Evolutionary conservation across 306 rosid genomes (phyloP).

Genomic region (Alnus rubra): DNA sequence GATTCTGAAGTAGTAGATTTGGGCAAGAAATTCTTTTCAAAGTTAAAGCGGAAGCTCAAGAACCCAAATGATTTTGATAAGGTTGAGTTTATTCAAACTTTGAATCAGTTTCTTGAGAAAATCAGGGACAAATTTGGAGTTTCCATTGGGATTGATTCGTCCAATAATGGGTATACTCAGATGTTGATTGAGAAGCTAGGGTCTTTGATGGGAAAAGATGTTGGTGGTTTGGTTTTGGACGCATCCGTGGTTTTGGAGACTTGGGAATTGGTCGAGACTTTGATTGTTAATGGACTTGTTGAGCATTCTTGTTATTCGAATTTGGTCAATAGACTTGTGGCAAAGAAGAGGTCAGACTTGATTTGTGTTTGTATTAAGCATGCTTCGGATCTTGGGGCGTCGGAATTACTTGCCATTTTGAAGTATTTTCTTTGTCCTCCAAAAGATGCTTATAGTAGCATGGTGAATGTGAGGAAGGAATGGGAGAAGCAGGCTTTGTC

Average conservation of each 20-base stretch:
- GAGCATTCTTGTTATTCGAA: slow-evolving; percentile 46
- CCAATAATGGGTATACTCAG: slow-evolving; percentile 32
- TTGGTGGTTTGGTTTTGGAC: slow-evolving; percentile 63
- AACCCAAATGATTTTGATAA: slow-evolving; percentile 34
- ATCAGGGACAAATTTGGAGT: slow-evolving; percentile 43
- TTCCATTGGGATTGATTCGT: slow-evolving; percentile 36
- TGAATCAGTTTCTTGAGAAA: slow-evolving; percentile 56
- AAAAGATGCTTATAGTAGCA: slow-evolving; percentile 41
- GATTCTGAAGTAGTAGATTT: slow-evolving; percentile 53
- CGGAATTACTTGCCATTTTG: slow-evolving; percentile 62
- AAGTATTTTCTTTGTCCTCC: slow-evolving; percentile 68
- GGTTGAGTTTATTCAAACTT: slow-evolving; percentile 47
- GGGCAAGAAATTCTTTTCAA: slow-evolving; percentile 45
- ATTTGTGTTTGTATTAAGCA: slow-evolving; percentile 66
- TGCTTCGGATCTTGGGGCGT: slow-evolving; percentile 57
- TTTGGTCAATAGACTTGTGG: slow-evolving; percentile 51
- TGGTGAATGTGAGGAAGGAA: slow-evolving; percentile 59
- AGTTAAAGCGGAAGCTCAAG: slow-evolving; percentile 52
- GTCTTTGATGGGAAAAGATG: slow-evolving; percentile 45
- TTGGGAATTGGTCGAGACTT: slow-evolving; percentile 71
- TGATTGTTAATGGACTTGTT: slow-evolving; percentile 57
- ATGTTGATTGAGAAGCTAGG: slow-evolving; percentile 54
- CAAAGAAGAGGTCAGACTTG: slow-evolving; percentile 60
- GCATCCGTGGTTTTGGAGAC: slow-evolving; percentile 58
- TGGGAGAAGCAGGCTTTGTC: slow-evolving; percentile 75